Percentiles rank a stretch among this genome's conserved stretches.
phyloP scores from a whole-genome alignment of 1,284 basidiomycete genomes.

The Sanghuangporus weigelae region DNA sequence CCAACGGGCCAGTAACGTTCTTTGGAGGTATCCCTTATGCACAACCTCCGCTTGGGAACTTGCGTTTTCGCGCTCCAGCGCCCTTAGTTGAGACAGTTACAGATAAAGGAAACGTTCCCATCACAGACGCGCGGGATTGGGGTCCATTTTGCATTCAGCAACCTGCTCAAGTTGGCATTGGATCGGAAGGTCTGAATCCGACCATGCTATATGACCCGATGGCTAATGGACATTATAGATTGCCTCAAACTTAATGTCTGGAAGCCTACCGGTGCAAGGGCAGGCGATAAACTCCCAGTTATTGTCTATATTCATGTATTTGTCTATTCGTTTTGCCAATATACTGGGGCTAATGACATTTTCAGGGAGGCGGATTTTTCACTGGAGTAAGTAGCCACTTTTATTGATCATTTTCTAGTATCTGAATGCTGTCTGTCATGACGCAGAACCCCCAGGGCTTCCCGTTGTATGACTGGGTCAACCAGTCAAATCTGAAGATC shows the following conservation, averaged over 20 bases:
- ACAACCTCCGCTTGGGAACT: constrained; percentile 46
- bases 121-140: constrained; percentile 38
- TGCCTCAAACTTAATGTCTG: constrained; percentile 53
- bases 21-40: constrained; percentile 51
- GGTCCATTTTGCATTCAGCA: constrained; percentile 38
- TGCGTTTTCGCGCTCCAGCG: constrained; percentile 44
- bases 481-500: constrained; percentile 41
- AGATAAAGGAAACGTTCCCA: constrained; percentile 16
- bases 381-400: constrained; percentile 24
- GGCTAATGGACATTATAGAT: constrained; percentile 25
- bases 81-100: constrained; percentile 35
- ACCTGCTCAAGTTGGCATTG: constrained; percentile 37
- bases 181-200: constrained; percentile 32
- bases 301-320: constrained; percentile 41
- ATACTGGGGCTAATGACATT: background rate
- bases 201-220: background rate
- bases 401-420: background rate
- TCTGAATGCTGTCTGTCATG: background rate
- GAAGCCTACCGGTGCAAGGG: constrained; percentile 38
- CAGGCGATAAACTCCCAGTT: constrained; percentile 40
- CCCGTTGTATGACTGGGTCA: constrained; percentile 51
- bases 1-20: constrained; percentile 34
- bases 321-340: background rate
- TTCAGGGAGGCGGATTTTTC: constrained; percentile 39
- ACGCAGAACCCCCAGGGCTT: constrained; percentile 39